phyloP scores from a whole-genome alignment of 371 early-diverging fungal species.

The Mortierella sp. region DNA sequence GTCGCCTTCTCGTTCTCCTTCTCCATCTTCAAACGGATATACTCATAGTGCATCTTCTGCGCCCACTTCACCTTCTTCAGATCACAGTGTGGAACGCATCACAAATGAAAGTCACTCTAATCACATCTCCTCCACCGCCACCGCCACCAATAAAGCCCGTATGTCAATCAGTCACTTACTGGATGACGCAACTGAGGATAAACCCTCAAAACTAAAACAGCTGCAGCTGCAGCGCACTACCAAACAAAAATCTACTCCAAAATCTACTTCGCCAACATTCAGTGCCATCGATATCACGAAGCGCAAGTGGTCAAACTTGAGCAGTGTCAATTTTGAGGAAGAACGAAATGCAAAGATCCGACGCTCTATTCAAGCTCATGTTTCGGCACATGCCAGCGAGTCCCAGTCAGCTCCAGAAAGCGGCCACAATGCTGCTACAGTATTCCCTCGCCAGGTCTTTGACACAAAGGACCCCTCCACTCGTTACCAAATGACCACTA shows the following conservation, averaged over 20 bases:
- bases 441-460: slow-evolving; percentile 38
- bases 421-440: neutral
- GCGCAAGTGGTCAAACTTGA: slow-evolving; percentile 57
- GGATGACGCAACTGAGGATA: slow-evolving; percentile 29
- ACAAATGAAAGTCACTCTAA: slow-evolving; percentile 12
- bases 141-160: slow-evolving; percentile 39
- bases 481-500: slow-evolving; percentile 62
- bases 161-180: slow-evolving; percentile 54
- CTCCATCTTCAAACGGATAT: slow-evolving; percentile 27
- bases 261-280: slow-evolving; percentile 33
- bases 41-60: slow-evolving; percentile 28
- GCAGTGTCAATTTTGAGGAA: slow-evolving; percentile 55
- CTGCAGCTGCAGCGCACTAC: slow-evolving; percentile 26
- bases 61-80: slow-evolving; percentile 18
- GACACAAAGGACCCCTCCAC: slow-evolving; percentile 49
- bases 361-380: slow-evolving; percentile 53
- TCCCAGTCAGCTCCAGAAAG: slow-evolving; percentile 17
- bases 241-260: slow-evolving; percentile 22
- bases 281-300: slow-evolving; percentile 37
- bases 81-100: slow-evolving; percentile 12
- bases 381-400: slow-evolving; percentile 39
- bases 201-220: slow-evolving; percentile 10
- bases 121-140: slow-evolving; percentile 11
- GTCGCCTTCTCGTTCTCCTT: slow-evolving; percentile 44
- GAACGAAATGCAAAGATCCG: slow-evolving; percentile 56